Evolutionary conservation across 1,284 basidiomycete species (phyloP).

Genomic region (Dichomitus squalens): DNA sequence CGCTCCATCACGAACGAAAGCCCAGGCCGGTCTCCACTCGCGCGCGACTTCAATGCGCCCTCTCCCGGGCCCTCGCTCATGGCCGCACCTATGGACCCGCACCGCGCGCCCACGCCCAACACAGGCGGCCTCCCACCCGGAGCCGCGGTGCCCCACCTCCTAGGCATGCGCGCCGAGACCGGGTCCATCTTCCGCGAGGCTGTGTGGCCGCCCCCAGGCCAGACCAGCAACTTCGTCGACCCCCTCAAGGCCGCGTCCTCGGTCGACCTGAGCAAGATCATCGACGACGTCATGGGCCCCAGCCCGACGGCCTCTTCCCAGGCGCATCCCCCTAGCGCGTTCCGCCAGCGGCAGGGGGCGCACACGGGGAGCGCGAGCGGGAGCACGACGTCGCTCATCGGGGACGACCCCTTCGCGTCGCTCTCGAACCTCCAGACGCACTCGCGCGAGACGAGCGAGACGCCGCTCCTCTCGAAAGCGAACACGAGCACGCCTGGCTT

Average conservation of each 20-base stretch:
- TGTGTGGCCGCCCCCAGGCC: constrained; percentile 50
- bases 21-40: constrained; percentile 13
- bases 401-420: constrained; percentile 22
- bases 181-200: constrained; percentile 54
- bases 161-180: constrained; percentile 45
- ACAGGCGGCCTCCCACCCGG: constrained; percentile 4
- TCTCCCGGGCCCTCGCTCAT: constrained; percentile 11
- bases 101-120: constrained; percentile 16
- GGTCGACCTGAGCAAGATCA: constrained; percentile 45
- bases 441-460: constrained; percentile 24
- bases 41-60: constrained; percentile 10
- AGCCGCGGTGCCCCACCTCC: constrained; percentile 34
- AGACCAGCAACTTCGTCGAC: constrained; percentile 44
- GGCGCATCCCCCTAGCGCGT: constrained; percentile 1
- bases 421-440: constrained; percentile 13
- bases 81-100: constrained; percentile 19
- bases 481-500: not conserved
- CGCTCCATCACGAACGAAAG: not conserved
- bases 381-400: constrained; percentile 20
- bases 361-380: constrained; percentile 5
- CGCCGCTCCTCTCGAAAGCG: constrained; percentile 18
- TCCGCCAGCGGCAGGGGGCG: constrained; percentile 9
- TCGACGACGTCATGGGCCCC: constrained; percentile 57
- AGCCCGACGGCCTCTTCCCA: constrained; percentile 1
- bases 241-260: constrained; percentile 39